Base-by-base conservation (phyloP, 495 filamentous ascomycete genomes). In the Aspergillus indologenus region DNA sequence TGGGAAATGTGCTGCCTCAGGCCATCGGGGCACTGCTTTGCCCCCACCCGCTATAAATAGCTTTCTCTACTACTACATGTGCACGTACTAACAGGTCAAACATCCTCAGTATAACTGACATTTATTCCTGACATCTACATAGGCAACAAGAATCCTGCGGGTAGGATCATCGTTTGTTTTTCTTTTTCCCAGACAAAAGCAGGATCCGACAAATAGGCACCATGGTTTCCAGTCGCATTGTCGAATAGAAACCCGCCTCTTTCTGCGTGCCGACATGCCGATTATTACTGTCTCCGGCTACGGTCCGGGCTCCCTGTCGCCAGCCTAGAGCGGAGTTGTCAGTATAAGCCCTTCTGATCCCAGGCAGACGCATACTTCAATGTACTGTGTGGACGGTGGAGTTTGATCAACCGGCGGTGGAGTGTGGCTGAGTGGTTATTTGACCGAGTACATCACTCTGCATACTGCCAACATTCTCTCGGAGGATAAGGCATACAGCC, bases 11-110 rank as follows among this genome's bases (percentile, higher is more conserved):
- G 47, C 21, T 50, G 20, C 47, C 47, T 50, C 47, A 50, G 47
- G 47, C 47, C 9, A 5, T 17, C 47, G 6, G 7, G 7, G 47
- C 47, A 50, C 8, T 50, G 47, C 26, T 29, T 3, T n/a, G n/a
- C n/a, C 47, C 47, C 47, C 47, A 50, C 48, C 34, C 48, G 48
- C 48, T 51, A 51, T 19, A 51, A 51, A 51, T 51, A 51, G 23
- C 48, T 29, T 29, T 29, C 9, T 3, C 9, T 3, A 4, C 9
- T 29, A 4, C 3, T 29, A 29, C 4, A 9, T 29, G 26, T 29
- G n/a, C n/a, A n/a, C n/a, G n/a, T n/a, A n/a, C n/a, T n/a, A n/a
- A n/a, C n/a, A n/a, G n/a, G n/a, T 40, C 34, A 8, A 11, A 11
- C 34, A 40, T 9, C 5, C 12, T 40, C 12, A 26, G 47, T 29